Evolutionary conservation across 495 filamentous ascomycete genomes (phyloP).

Genomic region (Podospora conica): DNA sequence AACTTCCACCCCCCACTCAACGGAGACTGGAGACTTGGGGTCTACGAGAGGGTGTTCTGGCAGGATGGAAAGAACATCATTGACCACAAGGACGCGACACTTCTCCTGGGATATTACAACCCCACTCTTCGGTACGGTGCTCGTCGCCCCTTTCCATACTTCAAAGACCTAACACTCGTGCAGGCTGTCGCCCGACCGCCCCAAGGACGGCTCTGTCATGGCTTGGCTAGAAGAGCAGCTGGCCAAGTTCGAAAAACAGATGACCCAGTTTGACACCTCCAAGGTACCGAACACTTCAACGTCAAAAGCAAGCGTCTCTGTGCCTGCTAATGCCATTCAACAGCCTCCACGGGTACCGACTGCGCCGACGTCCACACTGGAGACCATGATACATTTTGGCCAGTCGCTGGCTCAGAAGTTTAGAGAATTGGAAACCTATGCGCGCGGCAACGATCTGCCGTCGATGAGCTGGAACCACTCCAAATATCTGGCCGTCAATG

Average conservation of each 20-base stretch:
- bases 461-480: neutral
- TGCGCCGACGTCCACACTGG: too few relatives aligned
- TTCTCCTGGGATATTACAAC: conserved; percentile 4
- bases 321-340: too few relatives aligned
- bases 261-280: too few relatives aligned
- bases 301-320: too few relatives aligned
- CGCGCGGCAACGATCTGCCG: too few relatives aligned
- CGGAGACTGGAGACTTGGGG: neutral
- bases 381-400: too few relatives aligned
- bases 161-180: neutral
- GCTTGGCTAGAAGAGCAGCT: too few relatives aligned
- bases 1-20: neutral
- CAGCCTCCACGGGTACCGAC: too few relatives aligned
- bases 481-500: neutral
- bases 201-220: neutral
- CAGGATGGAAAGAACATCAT: neutral
- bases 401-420: too few relatives aligned
- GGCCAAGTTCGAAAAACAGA: too few relatives aligned
- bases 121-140: neutral
- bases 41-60: neutral
- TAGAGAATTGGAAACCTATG: too few relatives aligned
- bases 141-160: neutral
- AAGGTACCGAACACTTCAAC: too few relatives aligned
- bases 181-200: neutral
- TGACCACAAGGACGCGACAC: neutral